Percentiles rank a stretch among this genome's conserved stretches.
These are phyloP conservation scores for Articulospora tetracladia DNA, from an alignment of 495 filamentous ascomycete genomes.

Conservation along the genomic window DNA sequence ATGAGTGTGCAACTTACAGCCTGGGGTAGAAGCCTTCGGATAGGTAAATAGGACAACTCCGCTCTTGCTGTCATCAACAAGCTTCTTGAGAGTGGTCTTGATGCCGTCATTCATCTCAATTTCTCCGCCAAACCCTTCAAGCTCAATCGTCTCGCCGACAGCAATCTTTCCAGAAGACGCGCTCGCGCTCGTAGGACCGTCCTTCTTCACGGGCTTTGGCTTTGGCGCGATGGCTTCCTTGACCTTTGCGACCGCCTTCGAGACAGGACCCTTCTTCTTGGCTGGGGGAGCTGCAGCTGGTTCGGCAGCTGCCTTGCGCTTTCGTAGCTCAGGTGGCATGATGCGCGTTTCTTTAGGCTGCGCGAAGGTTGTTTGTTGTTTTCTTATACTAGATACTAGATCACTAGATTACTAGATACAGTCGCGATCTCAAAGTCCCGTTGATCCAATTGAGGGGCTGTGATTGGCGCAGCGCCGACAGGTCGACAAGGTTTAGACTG, in stretches of 20 bases:
- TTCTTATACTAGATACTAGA: too few species aligned
- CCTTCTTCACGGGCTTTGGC: conserved; percentile 16
- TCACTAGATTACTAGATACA: not conserved
- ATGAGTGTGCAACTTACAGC: conserved; percentile 63
- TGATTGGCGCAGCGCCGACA: conserved; percentile 21
- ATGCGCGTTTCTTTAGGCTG: conserved; percentile 1
- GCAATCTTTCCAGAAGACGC: conserved; percentile 19
- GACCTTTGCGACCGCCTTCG: conserved; percentile 37
- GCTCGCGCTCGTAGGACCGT: conserved; percentile 27
- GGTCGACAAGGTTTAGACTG: not conserved
- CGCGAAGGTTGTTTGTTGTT: conserved; percentile 1
- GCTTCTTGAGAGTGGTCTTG: conserved; percentile 68
- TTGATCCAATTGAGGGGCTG: conserved; percentile 6
- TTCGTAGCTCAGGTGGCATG: conserved; percentile 64
- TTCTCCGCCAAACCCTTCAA: conserved; percentile 77
- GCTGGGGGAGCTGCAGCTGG: conserved; percentile 48
- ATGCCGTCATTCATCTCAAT: conserved; percentile 79
- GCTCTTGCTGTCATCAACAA: conserved; percentile 76
- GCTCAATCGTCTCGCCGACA: conserved; percentile 49
- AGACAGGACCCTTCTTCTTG: conserved; percentile 50
- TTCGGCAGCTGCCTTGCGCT: conserved; percentile 63
- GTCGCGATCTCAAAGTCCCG: not conserved
- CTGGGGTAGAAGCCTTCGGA: conserved; percentile 89
- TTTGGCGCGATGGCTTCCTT: conserved; percentile 35
- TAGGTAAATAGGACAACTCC: conserved; percentile 95